Evolutionary conservation across 148 eudicot genomes (phyloP).

Genomic region (Rhododendron henanense): DNA sequence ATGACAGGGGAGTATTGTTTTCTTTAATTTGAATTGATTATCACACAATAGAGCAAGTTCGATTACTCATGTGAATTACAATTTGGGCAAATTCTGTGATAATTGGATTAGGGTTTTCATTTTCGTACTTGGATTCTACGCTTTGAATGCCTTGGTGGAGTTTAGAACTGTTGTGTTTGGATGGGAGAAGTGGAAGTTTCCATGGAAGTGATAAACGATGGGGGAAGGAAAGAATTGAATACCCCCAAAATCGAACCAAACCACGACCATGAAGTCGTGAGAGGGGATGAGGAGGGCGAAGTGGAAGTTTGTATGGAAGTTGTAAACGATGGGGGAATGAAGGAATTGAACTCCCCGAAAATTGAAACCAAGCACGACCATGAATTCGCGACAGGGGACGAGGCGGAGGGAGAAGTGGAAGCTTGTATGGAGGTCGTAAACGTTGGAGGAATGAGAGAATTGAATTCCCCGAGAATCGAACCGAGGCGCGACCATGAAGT

Average conservation of each 20-base stretch:
- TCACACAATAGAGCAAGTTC: neutral
- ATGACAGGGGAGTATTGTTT: neutral
- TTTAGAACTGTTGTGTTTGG: slow-evolving; percentile 17
- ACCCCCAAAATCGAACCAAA: slow-evolving; percentile 30
- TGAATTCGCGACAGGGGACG: slow-evolving; percentile 22
- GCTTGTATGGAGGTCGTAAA: slow-evolving; percentile 29
- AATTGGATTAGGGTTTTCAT: neutral
- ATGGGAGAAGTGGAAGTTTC: slow-evolving; percentile 20
- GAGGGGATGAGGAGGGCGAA: slow-evolving; percentile 25
- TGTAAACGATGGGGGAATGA: slow-evolving; percentile 25
- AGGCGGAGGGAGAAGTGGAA: slow-evolving; percentile 44
- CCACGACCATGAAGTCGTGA: slow-evolving; percentile 33
- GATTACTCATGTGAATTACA: neutral
- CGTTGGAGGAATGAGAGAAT: slow-evolving; percentile 26
- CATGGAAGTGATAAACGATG: neutral
- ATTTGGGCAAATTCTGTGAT: neutral
- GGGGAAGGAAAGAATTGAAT: slow-evolving; percentile 29
- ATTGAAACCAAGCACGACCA: slow-evolving; percentile 47
- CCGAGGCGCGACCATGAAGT: slow-evolving; percentile 38
- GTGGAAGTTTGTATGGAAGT: slow-evolving; percentile 40
- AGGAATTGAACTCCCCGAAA: slow-evolving; percentile 16
- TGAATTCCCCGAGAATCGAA: slow-evolving; percentile 21
- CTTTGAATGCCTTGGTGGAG: slow-evolving; percentile 3
- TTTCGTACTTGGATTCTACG: neutral
- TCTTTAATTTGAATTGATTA: neutral